A percentile compares a stretch with the other conserved stretches of the same genome.
Evolutionary conservation across 2,329 filamentous ascomycete genomes (phyloP).

Genomic region (Boeremia exigua): DNA sequence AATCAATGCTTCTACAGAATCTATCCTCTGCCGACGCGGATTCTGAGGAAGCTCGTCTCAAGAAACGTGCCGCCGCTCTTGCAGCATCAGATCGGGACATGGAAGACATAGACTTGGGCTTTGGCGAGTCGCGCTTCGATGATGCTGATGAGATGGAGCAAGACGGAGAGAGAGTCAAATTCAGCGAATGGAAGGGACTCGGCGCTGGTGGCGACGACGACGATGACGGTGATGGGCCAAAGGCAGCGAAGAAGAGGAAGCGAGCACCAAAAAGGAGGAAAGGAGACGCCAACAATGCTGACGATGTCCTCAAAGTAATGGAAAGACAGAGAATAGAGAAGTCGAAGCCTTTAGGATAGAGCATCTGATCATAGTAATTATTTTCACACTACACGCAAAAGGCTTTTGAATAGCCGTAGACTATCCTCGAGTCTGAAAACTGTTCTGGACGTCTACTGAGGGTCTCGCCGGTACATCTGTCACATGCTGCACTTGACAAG

Average conservation of each 20-base stretch:
- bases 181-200: constrained; percentile 67
- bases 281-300: constrained; percentile 77
- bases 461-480: not conserved
- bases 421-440: no score
- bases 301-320: constrained; percentile 80
- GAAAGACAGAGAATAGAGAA: constrained; percentile 63
- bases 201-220: constrained; percentile 57
- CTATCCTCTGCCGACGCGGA: constrained; percentile 34
- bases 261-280: constrained; percentile 77
- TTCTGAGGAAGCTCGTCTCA: constrained; percentile 71
- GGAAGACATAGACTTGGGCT: constrained; percentile 92
- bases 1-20: constrained; percentile 52
- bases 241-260: constrained; percentile 66
- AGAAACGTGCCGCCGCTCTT: constrained; percentile 69
- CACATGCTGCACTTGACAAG: constrained; percentile 1
- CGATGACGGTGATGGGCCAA: constrained; percentile 52
- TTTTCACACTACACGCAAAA: not conserved
- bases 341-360: constrained; percentile 25
- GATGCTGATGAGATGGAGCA: constrained; percentile 84
- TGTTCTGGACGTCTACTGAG: not conserved
- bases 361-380: constrained; percentile 1
- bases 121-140: constrained; percentile 84
- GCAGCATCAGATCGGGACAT: constrained; percentile 76
- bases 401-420: not conserved
- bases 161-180: constrained; percentile 64